Evolutionary conservation across 371 early-diverging fungal species (phyloP).

Genomic region (Mucor velutinosus): DNA sequence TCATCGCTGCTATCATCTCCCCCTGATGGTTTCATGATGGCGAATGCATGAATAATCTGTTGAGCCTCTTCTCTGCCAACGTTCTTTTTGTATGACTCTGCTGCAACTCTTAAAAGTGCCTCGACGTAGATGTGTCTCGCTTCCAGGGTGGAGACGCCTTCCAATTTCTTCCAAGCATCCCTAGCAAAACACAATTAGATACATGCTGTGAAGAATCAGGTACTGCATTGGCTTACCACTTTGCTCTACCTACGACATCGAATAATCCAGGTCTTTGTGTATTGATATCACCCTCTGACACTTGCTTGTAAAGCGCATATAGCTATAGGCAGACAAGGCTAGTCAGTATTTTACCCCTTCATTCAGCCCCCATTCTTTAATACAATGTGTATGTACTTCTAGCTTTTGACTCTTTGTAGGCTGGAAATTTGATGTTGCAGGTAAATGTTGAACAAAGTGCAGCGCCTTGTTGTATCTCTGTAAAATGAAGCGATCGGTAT

Average conservation of each 20-base stretch:
- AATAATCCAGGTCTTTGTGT: slow-evolving; percentile 50
- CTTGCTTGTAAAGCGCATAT: slow-evolving; percentile 55
- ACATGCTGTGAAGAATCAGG: not conserved
- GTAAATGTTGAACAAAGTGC: slow-evolving; percentile 38
- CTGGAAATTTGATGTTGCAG: slow-evolving; percentile 37
- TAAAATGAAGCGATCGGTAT: slow-evolving; percentile 29
- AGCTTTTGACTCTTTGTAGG: slow-evolving; percentile 46
- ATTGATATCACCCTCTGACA: slow-evolving; percentile 37
- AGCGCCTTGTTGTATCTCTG: slow-evolving; percentile 40
- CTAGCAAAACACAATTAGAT: slow-evolving; percentile 15
- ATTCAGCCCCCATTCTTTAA: not conserved
- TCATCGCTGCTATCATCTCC: slow-evolving; percentile 25
- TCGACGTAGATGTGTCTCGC: slow-evolving; percentile 34
- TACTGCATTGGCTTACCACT: slow-evolving; percentile 32
- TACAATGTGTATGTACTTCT: slow-evolving; percentile 21
- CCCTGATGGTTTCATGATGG: slow-evolving; percentile 36
- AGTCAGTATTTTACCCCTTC: not conserved
- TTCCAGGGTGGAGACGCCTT: slow-evolving; percentile 23
- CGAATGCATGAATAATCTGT: slow-evolving; percentile 42
- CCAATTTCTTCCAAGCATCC: slow-evolving; percentile 37
- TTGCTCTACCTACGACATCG: slow-evolving; percentile 54
- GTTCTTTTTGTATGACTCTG: slow-evolving; percentile 30
- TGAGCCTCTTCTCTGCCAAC: slow-evolving; percentile 30
- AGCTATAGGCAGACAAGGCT: slow-evolving; percentile 22
- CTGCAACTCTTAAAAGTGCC: slow-evolving; percentile 27